Evolutionary conservation across 2,329 filamentous ascomycete genomes (phyloP).

Genomic region (Escovopsis sp.): DNA sequence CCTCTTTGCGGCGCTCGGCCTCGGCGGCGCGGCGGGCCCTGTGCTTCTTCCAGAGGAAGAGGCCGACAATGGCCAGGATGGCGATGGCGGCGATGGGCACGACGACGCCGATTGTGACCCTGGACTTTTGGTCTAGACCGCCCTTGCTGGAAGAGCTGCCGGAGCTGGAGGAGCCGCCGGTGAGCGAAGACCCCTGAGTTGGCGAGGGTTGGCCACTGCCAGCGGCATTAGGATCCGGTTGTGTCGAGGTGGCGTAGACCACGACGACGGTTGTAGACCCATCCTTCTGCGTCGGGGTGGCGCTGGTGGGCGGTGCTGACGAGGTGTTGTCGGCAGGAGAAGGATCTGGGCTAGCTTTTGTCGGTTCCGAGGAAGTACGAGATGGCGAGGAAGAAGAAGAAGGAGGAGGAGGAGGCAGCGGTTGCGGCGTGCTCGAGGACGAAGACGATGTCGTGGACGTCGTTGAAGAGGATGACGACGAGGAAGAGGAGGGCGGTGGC

Average conservation of each 20-base stretch:
- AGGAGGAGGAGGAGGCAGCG: neutral
- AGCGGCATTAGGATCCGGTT: too few relatives aligned
- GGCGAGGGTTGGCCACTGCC: too few relatives aligned
- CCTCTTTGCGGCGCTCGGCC: slow-evolving; percentile 84
- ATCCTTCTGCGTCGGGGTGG: slow-evolving; percentile 2
- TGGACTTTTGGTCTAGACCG: slow-evolving; percentile 47
- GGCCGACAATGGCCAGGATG: slow-evolving; percentile 56
- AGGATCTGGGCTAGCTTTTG: neutral
- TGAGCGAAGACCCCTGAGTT: too few relatives aligned
- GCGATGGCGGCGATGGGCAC: slow-evolving; percentile 84
- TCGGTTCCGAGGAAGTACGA: slow-evolving; percentile 8
- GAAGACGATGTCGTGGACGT: neutral
- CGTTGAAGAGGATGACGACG: neutral
- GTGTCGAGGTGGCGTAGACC: slow-evolving; percentile 11
- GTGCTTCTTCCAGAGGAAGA: slow-evolving; percentile 80
- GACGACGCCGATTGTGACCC: slow-evolving; percentile 84
- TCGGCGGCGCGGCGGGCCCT: slow-evolving; percentile 74
- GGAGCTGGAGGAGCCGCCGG: neutral
- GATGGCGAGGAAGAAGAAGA: neutral
- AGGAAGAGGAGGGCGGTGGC: neutral
- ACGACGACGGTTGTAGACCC: slow-evolving; percentile 13
- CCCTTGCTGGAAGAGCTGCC: slow-evolving; percentile 7
- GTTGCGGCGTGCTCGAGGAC: neutral
- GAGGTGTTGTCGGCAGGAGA: neutral
- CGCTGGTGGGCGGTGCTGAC: neutral